Conservation (phyloP, 1,284 basidiomycete genomes). For the Phylloboletellus chloephorus region DNA sequence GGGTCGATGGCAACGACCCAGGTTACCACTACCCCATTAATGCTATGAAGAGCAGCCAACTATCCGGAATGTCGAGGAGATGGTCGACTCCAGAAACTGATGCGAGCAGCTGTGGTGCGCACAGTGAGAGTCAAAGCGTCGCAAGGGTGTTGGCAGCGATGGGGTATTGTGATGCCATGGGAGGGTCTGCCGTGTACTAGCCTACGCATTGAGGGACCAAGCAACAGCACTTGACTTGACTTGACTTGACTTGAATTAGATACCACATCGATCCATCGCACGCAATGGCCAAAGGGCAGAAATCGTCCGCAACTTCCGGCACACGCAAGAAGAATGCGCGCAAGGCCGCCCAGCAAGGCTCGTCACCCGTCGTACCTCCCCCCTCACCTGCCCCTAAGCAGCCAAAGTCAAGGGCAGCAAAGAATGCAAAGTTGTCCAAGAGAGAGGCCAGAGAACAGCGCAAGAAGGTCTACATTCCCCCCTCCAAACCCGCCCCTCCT, state of each 20-base stretch:
- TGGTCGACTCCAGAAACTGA: too few species aligned
- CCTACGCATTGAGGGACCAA: too few species aligned
- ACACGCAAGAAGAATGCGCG: conserved; percentile 85
- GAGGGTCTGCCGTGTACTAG: too few species aligned
- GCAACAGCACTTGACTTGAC: too few species aligned
- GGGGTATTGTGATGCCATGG: too few species aligned
- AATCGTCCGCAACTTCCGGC: conserved; percentile 71
- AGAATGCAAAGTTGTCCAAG: conserved; percentile 43
- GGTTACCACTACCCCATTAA: conserved; percentile 37
- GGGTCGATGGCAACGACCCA: conserved; percentile 48
- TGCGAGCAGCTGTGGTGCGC: too few species aligned
- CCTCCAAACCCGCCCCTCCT: conserved; percentile 78
- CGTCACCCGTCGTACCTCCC: conserved; percentile 20
- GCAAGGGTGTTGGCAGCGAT: too few species aligned
- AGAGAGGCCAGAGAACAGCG: conserved; percentile 64
- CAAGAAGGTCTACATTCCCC: conserved; percentile 80
- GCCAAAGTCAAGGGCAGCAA: conserved; percentile 43
- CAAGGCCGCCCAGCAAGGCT: conserved; percentile 43
- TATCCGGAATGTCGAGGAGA: too few species aligned
- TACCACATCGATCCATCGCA: neutral
- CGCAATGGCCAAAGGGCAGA: conserved; percentile 47
- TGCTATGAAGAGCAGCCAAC: too few species aligned
- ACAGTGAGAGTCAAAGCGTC: too few species aligned
- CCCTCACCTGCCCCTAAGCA: conserved; percentile 34
- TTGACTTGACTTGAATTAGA: too few species aligned